Conservation (phyloP, 169 alveolate species). For the Plasmodium vivax region DNA sequence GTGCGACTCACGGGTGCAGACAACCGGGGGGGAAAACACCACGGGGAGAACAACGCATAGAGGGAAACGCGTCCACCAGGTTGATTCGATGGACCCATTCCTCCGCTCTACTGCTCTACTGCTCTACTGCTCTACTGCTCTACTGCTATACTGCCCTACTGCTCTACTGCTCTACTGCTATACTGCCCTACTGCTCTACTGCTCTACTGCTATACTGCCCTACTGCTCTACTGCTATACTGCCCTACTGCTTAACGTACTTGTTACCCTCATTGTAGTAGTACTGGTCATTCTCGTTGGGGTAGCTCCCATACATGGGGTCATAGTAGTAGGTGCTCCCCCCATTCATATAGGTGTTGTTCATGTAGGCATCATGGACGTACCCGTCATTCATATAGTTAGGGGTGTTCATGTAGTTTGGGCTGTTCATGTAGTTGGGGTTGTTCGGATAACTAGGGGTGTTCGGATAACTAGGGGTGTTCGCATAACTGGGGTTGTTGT, state of each 20-base stretch:
- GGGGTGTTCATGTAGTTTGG: conserved; percentile 3
- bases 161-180: too few relatives aligned
- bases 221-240: too few relatives aligned
- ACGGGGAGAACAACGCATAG: not conserved
- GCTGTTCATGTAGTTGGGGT: conserved; percentile 1
- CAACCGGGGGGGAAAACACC: not conserved
- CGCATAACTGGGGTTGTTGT: not conserved
- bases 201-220: too few relatives aligned
- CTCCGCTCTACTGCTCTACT: not conserved
- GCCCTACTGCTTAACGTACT: conserved; percentile 2
- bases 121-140: too few relatives aligned
- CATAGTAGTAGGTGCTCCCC: conserved; percentile 43
- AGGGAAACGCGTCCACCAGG: not conserved
- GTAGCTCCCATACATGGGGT: conserved; percentile 7
- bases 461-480: not conserved
- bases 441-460: not conserved
- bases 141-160: too few relatives aligned
- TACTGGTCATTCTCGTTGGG: conserved; percentile 22
- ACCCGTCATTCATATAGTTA: conserved; percentile 15
- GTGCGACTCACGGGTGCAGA: not conserved
- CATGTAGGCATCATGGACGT: conserved; percentile 9
- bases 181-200: not conserved
- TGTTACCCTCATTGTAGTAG: conserved; percentile 11
- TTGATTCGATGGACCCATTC: not conserved
- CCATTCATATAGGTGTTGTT: conserved; percentile 54